These are phyloP conservation scores for Ganoderma meredithae DNA, from an alignment of 1,284 basidiomycete species.

Conservation along the genomic window DNA sequence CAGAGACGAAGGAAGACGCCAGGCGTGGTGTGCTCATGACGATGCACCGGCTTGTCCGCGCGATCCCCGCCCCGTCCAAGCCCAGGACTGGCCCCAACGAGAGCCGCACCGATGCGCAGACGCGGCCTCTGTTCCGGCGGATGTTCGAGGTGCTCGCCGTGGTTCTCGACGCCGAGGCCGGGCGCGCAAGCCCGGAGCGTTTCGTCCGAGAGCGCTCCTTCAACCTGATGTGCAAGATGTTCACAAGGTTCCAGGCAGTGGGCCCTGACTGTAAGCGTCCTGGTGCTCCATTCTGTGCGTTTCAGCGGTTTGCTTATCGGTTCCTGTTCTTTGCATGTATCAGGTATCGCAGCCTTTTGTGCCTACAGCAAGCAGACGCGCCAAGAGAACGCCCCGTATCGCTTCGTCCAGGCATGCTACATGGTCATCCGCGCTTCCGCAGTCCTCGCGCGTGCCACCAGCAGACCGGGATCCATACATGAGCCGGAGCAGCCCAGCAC, in stretches of 20 bases:
- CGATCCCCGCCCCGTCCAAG: constrained; percentile 20
- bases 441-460: constrained; percentile 13
- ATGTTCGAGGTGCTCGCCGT: constrained; percentile 27
- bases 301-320: not conserved
- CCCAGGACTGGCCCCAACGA: not conserved
- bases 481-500: not conserved
- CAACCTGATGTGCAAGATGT: constrained; percentile 31
- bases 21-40: constrained; percentile 22
- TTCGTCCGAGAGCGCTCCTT: constrained; percentile 29
- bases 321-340: not conserved
- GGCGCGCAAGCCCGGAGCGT: constrained; percentile 7
- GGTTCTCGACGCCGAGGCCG: constrained; percentile 17
- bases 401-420: constrained; percentile 27
- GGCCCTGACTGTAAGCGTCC: constrained; percentile 26
- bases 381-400: constrained; percentile 28
- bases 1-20: constrained; percentile 15
- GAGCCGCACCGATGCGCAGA: constrained; percentile 3
- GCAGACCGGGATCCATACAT: constrained; percentile 1
- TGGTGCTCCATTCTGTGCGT: not conserved
- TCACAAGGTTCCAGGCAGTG: constrained; percentile 29
- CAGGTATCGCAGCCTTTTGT: constrained; percentile 27
- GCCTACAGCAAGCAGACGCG: constrained; percentile 28
- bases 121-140: constrained; percentile 18
- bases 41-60: constrained; percentile 29
- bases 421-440: constrained; percentile 30